phyloP scores from a whole-genome alignment of 1,284 basidiomycete species.

The Phellopilus nigrolimitatus region DNA sequence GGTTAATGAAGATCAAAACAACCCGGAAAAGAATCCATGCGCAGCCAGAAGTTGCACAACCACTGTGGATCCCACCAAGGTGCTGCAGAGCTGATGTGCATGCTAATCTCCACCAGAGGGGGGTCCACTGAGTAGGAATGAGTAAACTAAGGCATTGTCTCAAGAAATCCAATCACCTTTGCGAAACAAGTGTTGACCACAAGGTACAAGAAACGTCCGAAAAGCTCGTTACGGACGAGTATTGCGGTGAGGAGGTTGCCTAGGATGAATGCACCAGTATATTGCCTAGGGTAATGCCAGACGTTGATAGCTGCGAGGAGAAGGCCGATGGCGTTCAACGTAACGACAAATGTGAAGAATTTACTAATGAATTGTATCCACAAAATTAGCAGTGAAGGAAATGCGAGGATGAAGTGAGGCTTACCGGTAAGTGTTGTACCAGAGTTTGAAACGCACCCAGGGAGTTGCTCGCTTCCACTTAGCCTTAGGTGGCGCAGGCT shows the following conservation, averaged over 20 bases:
- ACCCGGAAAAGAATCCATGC: constrained; percentile 60
- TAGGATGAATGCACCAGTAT: constrained; percentile 56
- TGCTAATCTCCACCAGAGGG: constrained; percentile 52
- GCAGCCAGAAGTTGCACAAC: constrained; percentile 59
- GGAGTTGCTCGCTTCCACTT: constrained; percentile 30
- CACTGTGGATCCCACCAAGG: constrained; percentile 68
- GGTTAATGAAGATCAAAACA: constrained; percentile 47
- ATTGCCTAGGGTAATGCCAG: constrained; percentile 55
- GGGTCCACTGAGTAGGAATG: constrained; percentile 49
- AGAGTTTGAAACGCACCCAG: constrained; percentile 50
- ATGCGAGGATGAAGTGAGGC: constrained; percentile 22
- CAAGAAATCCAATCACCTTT: constrained; percentile 41
- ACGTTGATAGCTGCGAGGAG: constrained; percentile 43
- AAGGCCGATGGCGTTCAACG: constrained; percentile 47
- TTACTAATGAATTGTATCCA: constrained; percentile 36
- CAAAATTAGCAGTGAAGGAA: background rate
- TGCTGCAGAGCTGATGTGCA: constrained; percentile 64
- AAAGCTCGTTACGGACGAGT: constrained; percentile 45
- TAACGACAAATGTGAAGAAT: constrained; percentile 52
- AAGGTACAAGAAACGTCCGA: constrained; percentile 28
- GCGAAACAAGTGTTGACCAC: constrained; percentile 45
- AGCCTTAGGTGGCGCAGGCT: constrained; percentile 20
- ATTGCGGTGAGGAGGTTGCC: constrained; percentile 53
- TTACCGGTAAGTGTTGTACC: constrained; percentile 65
- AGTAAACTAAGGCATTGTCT: background rate